Conservation (phyloP, 495 filamentous ascomycete species). For the Platismatia glauca region DNA sequence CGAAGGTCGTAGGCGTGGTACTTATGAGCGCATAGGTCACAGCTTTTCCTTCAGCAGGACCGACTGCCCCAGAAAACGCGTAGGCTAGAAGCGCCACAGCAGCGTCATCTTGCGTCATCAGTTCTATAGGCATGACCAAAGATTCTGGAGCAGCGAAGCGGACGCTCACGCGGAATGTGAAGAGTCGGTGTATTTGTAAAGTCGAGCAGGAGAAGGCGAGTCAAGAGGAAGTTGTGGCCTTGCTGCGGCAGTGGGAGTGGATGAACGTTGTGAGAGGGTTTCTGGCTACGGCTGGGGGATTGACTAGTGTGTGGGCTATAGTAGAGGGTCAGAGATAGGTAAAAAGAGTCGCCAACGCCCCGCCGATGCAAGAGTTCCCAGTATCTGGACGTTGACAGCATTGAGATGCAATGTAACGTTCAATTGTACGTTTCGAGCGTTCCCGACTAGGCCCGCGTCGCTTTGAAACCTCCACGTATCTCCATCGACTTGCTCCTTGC, state of each 20-base stretch:
- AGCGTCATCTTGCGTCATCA: constrained; percentile 18
- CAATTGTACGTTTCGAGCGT: too few species aligned
- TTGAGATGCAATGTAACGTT: too few species aligned
- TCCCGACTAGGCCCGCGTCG: too few species aligned
- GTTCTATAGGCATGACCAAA: not conserved
- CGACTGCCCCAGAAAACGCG: constrained; percentile 17
- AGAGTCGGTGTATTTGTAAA: too few species aligned
- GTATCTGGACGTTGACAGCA: too few species aligned
- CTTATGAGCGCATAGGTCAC: constrained; percentile 15
- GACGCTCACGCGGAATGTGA: too few species aligned
- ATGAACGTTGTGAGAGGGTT: constrained; percentile 12
- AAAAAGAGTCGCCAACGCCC: too few species aligned
- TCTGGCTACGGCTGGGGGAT: constrained; percentile 12
- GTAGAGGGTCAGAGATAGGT: too few species aligned
- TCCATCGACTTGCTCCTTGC: too few species aligned
- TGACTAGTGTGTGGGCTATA: constrained; percentile 12
- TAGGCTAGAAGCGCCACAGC: constrained; percentile 11
- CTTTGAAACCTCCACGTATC: too few species aligned
- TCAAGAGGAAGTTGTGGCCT: constrained; percentile 12
- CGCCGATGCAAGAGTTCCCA: too few species aligned
- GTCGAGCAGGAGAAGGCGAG: constrained; percentile 7
- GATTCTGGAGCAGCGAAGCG: too few species aligned
- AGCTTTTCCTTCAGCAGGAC: constrained; percentile 11
- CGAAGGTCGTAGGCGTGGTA: constrained; percentile 8
- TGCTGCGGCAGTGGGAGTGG: constrained; percentile 14